phyloP scores from a whole-genome alignment of 2,329 filamentous ascomycete genomes.

The Apiospora hydei region DNA sequence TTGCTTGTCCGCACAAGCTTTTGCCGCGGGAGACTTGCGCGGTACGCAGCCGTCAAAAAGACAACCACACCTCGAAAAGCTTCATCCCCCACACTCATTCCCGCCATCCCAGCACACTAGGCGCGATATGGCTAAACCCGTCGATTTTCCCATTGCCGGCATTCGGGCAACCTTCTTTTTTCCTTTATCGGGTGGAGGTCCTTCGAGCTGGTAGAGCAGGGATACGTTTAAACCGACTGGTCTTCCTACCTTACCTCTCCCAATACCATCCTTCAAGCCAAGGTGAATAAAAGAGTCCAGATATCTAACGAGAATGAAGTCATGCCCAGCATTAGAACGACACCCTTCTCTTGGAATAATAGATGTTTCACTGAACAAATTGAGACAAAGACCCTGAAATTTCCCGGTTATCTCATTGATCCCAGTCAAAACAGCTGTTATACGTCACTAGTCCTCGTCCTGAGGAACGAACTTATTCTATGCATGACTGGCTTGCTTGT shows the following conservation, averaged over 20 bases:
- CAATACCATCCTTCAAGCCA: background rate
- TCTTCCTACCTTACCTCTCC: background rate
- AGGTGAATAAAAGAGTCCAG: background rate
- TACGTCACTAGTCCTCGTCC: too few relatives aligned
- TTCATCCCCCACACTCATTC: constrained; percentile 20
- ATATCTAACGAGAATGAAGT: background rate
- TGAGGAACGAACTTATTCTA: too few relatives aligned
- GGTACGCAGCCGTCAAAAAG: constrained; percentile 2
- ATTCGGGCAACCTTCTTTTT: constrained; percentile 18
- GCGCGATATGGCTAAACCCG: constrained; percentile 9
- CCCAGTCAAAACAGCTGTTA: too few relatives aligned
- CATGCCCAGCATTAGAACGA: background rate
- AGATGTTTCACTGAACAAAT: too few relatives aligned
- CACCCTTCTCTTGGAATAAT: too few relatives aligned
- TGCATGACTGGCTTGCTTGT: too few relatives aligned
- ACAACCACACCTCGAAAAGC: background rate
- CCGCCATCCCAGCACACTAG: constrained; percentile 1
- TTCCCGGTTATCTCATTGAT: too few relatives aligned
- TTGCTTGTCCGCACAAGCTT: constrained; percentile 1
- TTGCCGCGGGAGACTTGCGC: background rate
- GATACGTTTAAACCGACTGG: background rate
- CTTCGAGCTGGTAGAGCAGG: background rate
- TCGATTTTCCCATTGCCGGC: constrained; percentile 11
- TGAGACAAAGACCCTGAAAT: too few relatives aligned
- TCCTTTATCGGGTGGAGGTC: constrained; percentile 7